Base-by-base conservation (phyloP, 2,329 filamentous ascomycete species). In the Zelopaecilomyces penicillatus region DNA sequence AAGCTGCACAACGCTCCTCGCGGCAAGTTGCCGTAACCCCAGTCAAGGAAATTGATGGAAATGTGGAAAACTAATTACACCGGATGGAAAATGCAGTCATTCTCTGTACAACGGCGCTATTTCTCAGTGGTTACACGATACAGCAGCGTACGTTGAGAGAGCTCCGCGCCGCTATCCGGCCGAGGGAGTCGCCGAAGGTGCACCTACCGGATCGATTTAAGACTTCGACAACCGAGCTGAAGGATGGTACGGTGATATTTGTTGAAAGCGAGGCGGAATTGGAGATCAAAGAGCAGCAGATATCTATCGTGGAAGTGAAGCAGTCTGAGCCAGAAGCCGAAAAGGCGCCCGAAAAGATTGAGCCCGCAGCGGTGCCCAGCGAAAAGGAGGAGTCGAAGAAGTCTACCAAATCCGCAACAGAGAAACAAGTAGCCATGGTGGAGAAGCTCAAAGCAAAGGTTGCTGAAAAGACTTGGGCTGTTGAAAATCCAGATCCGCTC, bases 101-200 rank as follows among this genome's bases (percentile, higher is more conserved):
- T 51, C 62, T 86, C 28, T 95, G 87, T 65, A 95, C 89, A 3
- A 64, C 82, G 33, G 78, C 89, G 4, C 80, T 96, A 28, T 96
- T 96, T 63, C 73, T 95, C 30, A 88, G 86, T 42, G 90, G 90
- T 57, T 95, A 94, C 63, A 77, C 82, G 3, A 75, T 95, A 43
- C 90, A 96, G 58, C 90, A 96, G 64, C 80, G 87, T 55, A 93
- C 88, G 1, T 78, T 95, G 4, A 78, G 76, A 50, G 83, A 83
- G 54, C 75, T 96, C 30, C 85, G 91, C 56, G 70, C 74, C 45
- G 85, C 85, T 12, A 83, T 95, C 56, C 75, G 75, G 53, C 65
- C 65, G 5, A 57, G 59, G 41, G 59, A 72, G 50, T 68, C 67
- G 1, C 71, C 73, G 5, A 69, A 71, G 47, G 65, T 71, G 37